phyloP scores from a whole-genome alignment of 75 land plant species.

The Azolla pinnata region DNA sequence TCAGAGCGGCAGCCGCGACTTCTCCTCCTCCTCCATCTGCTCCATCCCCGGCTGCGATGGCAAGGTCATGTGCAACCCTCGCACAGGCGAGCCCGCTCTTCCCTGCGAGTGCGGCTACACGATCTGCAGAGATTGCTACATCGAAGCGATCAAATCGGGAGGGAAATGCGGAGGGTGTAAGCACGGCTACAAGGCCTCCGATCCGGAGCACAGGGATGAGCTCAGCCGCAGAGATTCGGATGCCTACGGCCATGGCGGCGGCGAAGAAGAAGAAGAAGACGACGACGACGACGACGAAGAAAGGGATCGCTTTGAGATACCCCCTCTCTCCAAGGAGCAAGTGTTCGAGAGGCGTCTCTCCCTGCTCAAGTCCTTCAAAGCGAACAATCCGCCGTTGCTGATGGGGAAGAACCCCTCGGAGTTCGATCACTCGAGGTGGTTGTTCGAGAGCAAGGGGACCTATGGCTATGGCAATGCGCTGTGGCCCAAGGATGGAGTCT shows the following conservation, averaged over 20 bases:
- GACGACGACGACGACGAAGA: slow-evolving; percentile 18
- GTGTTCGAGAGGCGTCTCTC: slow-evolving; percentile 64
- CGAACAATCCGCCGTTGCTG: slow-evolving; percentile 20
- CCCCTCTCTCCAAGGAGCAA: slow-evolving; percentile 13
- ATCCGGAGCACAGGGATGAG: too few relatives aligned
- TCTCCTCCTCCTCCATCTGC: slow-evolving; percentile 36
- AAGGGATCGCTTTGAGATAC: slow-evolving; percentile 23
- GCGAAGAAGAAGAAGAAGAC: slow-evolving; percentile 3
- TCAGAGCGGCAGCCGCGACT: slow-evolving; percentile 2
- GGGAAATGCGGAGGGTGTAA: slow-evolving; percentile 69
- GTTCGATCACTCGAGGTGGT: slow-evolving; percentile 80
- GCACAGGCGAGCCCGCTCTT: too few relatives aligned
- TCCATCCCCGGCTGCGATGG: slow-evolving; percentile 62
- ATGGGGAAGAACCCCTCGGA: slow-evolving; percentile 58
- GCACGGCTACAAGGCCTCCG: slow-evolving; percentile 54
- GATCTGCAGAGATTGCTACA: slow-evolving; percentile 73
- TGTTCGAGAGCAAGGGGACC: slow-evolving; percentile 89
- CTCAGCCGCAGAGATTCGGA: slow-evolving; percentile 18
- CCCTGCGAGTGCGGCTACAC: slow-evolving; percentile 78
- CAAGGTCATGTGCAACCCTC: slow-evolving; percentile 64
- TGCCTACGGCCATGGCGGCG: neutral
- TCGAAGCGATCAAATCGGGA: slow-evolving; percentile 50
- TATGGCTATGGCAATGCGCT: slow-evolving; percentile 92
- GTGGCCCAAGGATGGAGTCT: slow-evolving; percentile 60
- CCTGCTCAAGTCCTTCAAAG: slow-evolving; percentile 47